Evolutionary conservation across 331 rosid species (phyloP).

Genomic region (Malus hybrid): DNA sequence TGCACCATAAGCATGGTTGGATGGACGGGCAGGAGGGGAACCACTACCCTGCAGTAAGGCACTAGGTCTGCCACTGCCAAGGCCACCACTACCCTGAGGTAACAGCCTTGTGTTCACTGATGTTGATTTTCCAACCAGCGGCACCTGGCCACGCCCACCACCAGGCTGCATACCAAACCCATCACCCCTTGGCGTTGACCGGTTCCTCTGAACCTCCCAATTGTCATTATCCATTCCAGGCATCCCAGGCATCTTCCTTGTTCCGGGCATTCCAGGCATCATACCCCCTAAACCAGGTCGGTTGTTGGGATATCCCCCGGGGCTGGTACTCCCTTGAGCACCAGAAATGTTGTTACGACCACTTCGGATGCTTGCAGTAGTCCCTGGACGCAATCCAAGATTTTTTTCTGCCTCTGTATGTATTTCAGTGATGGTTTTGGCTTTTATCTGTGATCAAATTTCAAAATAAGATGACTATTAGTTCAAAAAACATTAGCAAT

Average conservation of each 20-base stretch:
- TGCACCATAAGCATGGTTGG: constrained; percentile 23
- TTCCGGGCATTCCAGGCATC: constrained; percentile 68
- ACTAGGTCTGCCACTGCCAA: constrained; percentile 60
- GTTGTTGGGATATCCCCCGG: constrained; percentile 58
- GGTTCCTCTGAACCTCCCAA: constrained; percentile 72
- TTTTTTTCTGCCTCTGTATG: constrained; percentile 95
- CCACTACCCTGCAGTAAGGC: constrained; percentile 77
- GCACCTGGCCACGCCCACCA: constrained; percentile 65
- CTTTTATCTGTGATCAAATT: constrained; percentile 35
- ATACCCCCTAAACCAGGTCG: constrained; percentile 85
- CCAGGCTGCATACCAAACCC: constrained; percentile 28
- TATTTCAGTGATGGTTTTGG: constrained; percentile 91
- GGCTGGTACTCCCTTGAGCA: constrained; percentile 49
- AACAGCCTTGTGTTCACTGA: constrained; percentile 55
- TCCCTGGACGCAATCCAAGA: constrained; percentile 97
- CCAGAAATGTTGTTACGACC: constrained; percentile 47
- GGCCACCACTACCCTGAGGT: constrained; percentile 84
- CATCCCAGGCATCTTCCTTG: constrained; percentile 92
- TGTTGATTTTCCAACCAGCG: constrained; percentile 45
- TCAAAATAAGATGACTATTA: background rate
- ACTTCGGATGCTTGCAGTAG: constrained; percentile 78
- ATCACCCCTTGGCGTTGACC: constrained; percentile 70
- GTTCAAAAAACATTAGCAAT: background rate
- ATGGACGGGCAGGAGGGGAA: constrained; percentile 43
- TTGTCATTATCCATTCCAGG: constrained; percentile 84